These are phyloP conservation scores for Venturia asperata DNA, from an alignment of 2,329 filamentous ascomycete species.

Conservation along the genomic window DNA sequence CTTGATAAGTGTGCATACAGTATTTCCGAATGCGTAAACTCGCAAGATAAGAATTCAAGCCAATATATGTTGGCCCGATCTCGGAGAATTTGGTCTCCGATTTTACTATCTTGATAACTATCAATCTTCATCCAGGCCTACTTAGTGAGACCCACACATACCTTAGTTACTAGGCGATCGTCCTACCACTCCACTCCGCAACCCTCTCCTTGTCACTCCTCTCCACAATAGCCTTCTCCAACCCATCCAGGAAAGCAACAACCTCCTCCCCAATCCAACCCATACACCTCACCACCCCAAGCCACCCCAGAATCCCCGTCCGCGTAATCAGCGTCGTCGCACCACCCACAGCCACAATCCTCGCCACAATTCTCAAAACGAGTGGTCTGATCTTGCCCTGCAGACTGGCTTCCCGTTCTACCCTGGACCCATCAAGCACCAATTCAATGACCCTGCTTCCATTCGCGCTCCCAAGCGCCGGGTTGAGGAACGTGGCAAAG, in stretches of 20 bases:
- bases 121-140: too few species aligned
- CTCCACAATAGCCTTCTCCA: slow-evolving; percentile 3
- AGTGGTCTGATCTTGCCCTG: slow-evolving; percentile 15
- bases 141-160: too few species aligned
- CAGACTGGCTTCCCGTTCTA: slow-evolving; percentile 3
- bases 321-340: slow-evolving; percentile 76
- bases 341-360: slow-evolving; percentile 58
- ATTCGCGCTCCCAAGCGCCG: slow-evolving; percentile 3
- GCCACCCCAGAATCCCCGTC: slow-evolving; percentile 67
- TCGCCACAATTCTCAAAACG: slow-evolving; percentile 7
- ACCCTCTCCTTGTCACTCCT: slow-evolving; percentile 52
- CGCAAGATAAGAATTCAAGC: too few species aligned
- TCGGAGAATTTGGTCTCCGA: too few species aligned
- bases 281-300: slow-evolving; percentile 47
- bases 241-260: slow-evolving; percentile 47
- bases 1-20: too few species aligned
- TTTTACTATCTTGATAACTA: too few species aligned
- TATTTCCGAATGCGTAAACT: too few species aligned
- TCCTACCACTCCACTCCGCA: slow-evolving; percentile 51
- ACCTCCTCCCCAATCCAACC: slow-evolving; percentile 39
- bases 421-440: background rate
- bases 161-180: background rate
- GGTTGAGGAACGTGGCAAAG: background rate
- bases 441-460: slow-evolving; percentile 9
- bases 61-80: too few species aligned